Evolutionary conservation across 1,139 yeast species (phyloP).

Genomic region (Pichia sp.): DNA sequence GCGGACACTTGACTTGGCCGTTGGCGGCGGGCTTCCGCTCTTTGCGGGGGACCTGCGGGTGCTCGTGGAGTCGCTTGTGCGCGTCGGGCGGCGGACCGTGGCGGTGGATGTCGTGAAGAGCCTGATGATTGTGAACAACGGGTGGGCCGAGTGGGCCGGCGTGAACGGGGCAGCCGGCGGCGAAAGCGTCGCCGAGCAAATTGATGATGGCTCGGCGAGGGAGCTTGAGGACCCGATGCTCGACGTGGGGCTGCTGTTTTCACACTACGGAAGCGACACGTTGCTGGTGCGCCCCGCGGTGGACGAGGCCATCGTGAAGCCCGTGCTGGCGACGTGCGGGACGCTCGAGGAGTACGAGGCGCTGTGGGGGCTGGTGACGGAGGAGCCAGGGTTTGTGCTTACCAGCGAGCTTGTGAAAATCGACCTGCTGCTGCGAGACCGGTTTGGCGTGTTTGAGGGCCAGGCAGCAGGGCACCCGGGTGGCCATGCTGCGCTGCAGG

Average conservation of each 20-base stretch:
- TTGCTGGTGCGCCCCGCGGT: constrained; percentile 23
- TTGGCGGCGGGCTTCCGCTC: constrained; percentile 14
- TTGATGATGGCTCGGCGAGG: too few species aligned
- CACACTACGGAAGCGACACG: constrained; percentile 14
- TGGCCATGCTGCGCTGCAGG: constrained; percentile 5
- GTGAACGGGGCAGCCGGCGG: neutral
- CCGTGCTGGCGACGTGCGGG: constrained; percentile 15
- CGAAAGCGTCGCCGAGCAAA: neutral
- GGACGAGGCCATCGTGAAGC: constrained; percentile 16
- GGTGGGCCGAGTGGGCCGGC: constrained; percentile 11
- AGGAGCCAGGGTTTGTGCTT: neutral
- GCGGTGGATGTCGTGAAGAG: constrained; percentile 24
- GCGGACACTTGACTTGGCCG: neutral
- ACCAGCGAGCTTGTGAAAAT: constrained; percentile 1
- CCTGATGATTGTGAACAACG: constrained; percentile 10
- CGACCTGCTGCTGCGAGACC: neutral
- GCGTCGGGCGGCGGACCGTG: constrained; percentile 16
- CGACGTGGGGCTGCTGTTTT: neutral
- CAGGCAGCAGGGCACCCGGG: neutral
- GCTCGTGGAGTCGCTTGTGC: constrained; percentile 19
- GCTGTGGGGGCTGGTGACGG: neutral
- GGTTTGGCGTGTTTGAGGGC: constrained; percentile 9
- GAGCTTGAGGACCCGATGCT: constrained; percentile 19
- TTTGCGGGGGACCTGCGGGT: constrained; percentile 15
- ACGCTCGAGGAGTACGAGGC: constrained; percentile 15